Evolutionary conservation across 1,139 yeast genomes (phyloP).

Genomic region (Candida anutae): DNA sequence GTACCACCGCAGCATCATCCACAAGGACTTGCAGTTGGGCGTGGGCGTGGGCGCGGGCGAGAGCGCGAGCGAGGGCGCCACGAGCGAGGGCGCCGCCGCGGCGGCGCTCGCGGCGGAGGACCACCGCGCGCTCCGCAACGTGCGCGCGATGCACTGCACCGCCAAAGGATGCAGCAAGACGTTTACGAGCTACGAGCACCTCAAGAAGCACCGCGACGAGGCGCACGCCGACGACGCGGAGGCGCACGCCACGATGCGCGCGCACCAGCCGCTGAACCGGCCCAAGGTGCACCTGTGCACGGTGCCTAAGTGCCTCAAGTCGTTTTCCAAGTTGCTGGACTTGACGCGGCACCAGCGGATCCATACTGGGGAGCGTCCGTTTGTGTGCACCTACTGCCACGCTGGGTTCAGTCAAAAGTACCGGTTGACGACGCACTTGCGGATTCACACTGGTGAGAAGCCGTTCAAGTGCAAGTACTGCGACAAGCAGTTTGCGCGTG

Average conservation of each 20-base stretch:
- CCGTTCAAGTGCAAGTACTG: conserved; percentile 19
- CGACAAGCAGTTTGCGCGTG: conserved; percentile 18
- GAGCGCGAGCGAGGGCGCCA: no score
- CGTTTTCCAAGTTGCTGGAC: conserved; percentile 17
- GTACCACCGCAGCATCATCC: conserved; percentile 9
- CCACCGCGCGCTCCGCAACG: conserved; percentile 4
- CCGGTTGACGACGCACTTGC: conserved; percentile 18
- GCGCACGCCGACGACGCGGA: conserved; percentile 4
- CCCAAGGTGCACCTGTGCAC: conserved; percentile 14
- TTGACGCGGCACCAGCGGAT: conserved; percentile 17
- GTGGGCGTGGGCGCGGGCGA: conserved; percentile 1
- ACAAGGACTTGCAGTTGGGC: conserved; percentile 6
- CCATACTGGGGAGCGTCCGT: conserved; percentile 23
- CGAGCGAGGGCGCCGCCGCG: conserved; percentile 2
- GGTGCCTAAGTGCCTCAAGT: conserved; percentile 10
- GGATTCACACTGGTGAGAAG: conserved; percentile 22
- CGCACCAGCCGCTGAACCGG: conserved; percentile 8
- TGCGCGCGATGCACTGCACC: conserved; percentile 10
- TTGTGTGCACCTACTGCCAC: conserved; percentile 14
- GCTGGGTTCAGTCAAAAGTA: conserved; percentile 19
- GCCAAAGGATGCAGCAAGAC: conserved; percentile 7
- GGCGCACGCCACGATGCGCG: conserved; percentile 4
- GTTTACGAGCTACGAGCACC: conserved; percentile 6
- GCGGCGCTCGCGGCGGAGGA: conserved; percentile 1
- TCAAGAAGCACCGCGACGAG: conserved; percentile 6